These are phyloP conservation scores for Pythium rishiriense DNA, from an alignment of 352 stramenopile genomes.

Conservation along the genomic window DNA sequence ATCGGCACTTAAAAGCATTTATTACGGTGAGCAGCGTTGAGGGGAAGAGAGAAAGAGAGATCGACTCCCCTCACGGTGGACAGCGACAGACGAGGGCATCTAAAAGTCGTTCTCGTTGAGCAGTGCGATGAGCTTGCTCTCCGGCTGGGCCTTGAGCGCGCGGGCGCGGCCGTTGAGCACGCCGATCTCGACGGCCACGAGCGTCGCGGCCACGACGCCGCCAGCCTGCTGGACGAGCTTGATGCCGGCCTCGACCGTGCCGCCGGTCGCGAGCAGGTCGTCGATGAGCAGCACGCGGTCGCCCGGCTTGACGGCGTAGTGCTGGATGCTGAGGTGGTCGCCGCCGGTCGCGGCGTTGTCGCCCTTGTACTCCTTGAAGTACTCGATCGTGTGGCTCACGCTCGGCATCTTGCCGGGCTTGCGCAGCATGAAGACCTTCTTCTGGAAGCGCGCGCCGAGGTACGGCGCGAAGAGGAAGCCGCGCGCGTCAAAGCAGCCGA, in stretches of 20 bases:
- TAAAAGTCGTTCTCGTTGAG: constrained; percentile 76
- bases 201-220: constrained; percentile 87
- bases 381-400: constrained; percentile 88
- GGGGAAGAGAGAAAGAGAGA: too few species aligned
- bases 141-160: constrained; percentile 40
- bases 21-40: background rate
- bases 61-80: too few species aligned
- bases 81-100: background rate
- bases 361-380: constrained; percentile 93
- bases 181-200: constrained; percentile 95
- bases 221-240: constrained; percentile 87
- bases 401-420: constrained; percentile 98
- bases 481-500: constrained; percentile 94
- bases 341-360: constrained; percentile 73
- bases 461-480: constrained; percentile 97
- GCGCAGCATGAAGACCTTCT: constrained; percentile 98
- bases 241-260: constrained; percentile 90
- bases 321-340: constrained; percentile 88
- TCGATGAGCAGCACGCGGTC: constrained; percentile 96
- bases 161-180: constrained; percentile 57
- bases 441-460: constrained; percentile 93
- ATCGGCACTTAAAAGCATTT: too few species aligned
- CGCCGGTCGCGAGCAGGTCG: constrained; percentile 96
- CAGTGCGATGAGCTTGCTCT: constrained; percentile 59
- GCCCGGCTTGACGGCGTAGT: constrained; percentile 67